A percentile compares a stretch with the other conserved stretches of the same genome.
These are phyloP conservation scores for Chaetothyriales sp. DNA, from an alignment of 2,329 filamentous ascomycete genomes.

Conservation along the genomic window DNA sequence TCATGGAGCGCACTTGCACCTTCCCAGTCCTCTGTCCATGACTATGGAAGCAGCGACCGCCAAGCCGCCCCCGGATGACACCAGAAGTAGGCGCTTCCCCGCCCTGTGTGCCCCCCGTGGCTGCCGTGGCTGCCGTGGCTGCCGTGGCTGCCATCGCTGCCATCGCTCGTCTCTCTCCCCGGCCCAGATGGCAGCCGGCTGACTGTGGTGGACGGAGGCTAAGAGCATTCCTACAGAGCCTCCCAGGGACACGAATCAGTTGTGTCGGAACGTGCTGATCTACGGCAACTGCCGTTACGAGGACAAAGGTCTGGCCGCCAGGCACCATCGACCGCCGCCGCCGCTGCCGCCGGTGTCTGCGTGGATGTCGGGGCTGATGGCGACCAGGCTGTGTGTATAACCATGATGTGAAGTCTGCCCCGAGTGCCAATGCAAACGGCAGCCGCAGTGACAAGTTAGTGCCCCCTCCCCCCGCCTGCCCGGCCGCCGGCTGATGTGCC, in stretches of 20 bases:
- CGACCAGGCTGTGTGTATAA: slow-evolving; percentile 64
- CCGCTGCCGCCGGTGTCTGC: neutral
- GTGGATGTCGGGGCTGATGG: slow-evolving; percentile 4
- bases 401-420: slow-evolving; percentile 58
- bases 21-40: neutral
- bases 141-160: no score
- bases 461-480: neutral
- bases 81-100: neutral
- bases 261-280: slow-evolving; percentile 84
- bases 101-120: no score
- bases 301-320: slow-evolving; percentile 49
- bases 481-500: neutral
- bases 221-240: slow-evolving; percentile 41
- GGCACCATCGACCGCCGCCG: slow-evolving; percentile 1
- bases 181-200: no score
- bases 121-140: no score
- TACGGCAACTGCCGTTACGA: slow-evolving; percentile 89
- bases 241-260: slow-evolving; percentile 56
- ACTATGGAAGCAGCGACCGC: neutral
- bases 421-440: slow-evolving; percentile 21
- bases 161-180: no score
- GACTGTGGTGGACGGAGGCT: neutral
- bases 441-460: slow-evolving; percentile 25
- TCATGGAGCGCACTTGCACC: neutral
- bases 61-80: neutral